phyloP scores from a whole-genome alignment of 768 basidiomycete genomes.

The Leccinum uliginosum region DNA sequence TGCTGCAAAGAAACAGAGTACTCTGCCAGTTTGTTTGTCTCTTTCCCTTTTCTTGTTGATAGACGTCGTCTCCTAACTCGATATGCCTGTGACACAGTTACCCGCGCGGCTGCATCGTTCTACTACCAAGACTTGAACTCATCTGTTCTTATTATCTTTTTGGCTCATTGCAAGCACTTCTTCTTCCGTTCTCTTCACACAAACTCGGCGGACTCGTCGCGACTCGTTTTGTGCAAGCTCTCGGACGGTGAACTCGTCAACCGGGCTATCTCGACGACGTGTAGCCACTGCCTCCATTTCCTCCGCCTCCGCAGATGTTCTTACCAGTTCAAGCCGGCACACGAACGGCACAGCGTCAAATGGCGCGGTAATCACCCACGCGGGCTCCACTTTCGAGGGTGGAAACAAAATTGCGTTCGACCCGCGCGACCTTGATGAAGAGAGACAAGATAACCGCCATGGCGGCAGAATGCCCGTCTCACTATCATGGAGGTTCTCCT shows the following conservation, averaged over 20 bases:
- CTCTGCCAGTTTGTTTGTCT: constrained; percentile 60
- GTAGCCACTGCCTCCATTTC: constrained; percentile 42
- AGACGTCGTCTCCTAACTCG: not conserved
- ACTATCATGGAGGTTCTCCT: constrained; percentile 96
- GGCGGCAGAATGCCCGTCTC: constrained; percentile 78
- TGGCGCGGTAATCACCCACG: constrained; percentile 45
- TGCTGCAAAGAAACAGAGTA: constrained; percentile 48
- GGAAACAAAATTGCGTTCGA: constrained; percentile 90
- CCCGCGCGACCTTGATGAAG: constrained; percentile 81
- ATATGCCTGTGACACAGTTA: constrained; percentile 39
- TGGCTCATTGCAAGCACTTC: constrained; percentile 1
- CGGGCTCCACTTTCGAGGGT: constrained; percentile 81
- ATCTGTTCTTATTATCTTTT: not conserved
- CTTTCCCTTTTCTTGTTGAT: not conserved
- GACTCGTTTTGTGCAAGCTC: constrained; percentile 13
- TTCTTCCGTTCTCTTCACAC: constrained; percentile 5
- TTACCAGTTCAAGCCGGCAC: constrained; percentile 26
- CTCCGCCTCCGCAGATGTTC: constrained; percentile 36
- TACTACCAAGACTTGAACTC: not conserved
- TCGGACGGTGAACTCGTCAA: constrained; percentile 45
- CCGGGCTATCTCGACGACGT: constrained; percentile 56
- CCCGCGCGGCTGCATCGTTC: constrained; percentile 6
- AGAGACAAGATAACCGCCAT: constrained; percentile 54
- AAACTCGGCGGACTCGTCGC: no score
- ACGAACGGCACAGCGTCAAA: constrained; percentile 29